These are phyloP conservation scores for Debaryomyces nepalensis DNA, from an alignment of 1,139 yeast genomes.

Conservation along the genomic window DNA sequence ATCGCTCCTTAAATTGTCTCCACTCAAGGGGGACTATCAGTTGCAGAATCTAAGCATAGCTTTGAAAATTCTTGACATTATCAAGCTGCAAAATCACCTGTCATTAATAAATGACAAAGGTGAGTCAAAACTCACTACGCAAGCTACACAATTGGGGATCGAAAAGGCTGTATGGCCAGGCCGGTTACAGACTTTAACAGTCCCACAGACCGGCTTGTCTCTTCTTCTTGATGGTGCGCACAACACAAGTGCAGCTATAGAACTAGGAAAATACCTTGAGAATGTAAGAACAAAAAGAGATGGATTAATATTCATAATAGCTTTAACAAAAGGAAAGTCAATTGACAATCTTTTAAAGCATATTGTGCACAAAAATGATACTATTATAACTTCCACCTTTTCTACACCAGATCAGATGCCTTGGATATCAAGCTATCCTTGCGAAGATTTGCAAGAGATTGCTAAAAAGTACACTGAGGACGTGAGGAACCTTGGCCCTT, in stretches of 20 bases:
- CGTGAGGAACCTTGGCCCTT: constrained; percentile 19
- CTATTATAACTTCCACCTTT: constrained; percentile 65
- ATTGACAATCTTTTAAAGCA: constrained; percentile 55
- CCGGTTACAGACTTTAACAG: constrained; percentile 53
- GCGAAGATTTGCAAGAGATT: constrained; percentile 20
- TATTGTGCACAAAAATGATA: constrained; percentile 55
- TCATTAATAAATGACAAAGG: constrained; percentile 15
- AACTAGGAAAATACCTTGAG: constrained; percentile 49
- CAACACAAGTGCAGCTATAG: constrained; percentile 80
- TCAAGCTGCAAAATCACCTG: constrained; percentile 22
- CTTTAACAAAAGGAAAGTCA: constrained; percentile 76
- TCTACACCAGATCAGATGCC: constrained; percentile 87
- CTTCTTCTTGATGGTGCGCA: constrained; percentile 90
- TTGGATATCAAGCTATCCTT: constrained; percentile 67
- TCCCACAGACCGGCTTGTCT: constrained; percentile 27
- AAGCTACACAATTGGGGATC: constrained; percentile 55
- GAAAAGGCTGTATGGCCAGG: constrained; percentile 61
- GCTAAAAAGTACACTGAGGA: constrained; percentile 36
- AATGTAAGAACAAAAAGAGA: constrained; percentile 22
- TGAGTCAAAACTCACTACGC: constrained; percentile 27
- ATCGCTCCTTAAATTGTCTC: constrained; percentile 41
- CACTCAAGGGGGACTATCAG: constrained; percentile 76
- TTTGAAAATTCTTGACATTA: constrained; percentile 53
- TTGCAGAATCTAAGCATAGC: constrained; percentile 72
- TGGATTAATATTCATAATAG: constrained; percentile 67